A percentile compares a stretch with the other conserved stretches of the same genome.
Conservation (phyloP, 2,329 filamentous ascomycete species). For the Atkinsonella texensis region DNA sequence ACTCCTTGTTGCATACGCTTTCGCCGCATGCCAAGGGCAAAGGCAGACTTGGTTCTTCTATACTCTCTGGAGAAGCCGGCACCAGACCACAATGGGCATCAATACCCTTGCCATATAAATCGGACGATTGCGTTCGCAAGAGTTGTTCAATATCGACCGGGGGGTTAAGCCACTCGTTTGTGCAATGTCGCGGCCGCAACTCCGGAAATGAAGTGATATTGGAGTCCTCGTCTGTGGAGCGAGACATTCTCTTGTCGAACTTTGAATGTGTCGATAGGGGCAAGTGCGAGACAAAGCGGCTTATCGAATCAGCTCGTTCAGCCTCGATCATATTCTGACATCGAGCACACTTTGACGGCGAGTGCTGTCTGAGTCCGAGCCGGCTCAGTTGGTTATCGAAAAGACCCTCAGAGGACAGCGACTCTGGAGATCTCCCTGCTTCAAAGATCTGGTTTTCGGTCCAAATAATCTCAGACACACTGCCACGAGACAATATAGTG, state of each 20-base stretch:
- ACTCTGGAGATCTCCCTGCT: not conserved
- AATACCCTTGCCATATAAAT: slow-evolving; percentile 18
- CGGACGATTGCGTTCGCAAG: slow-evolving; percentile 2
- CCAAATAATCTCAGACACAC: slow-evolving; percentile 21
- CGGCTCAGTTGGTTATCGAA: not conserved
- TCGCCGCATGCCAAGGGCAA: slow-evolving; percentile 8
- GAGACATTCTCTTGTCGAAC: not conserved
- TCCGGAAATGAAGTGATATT: slow-evolving; percentile 24
- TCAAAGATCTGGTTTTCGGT: slow-evolving; percentile 6
- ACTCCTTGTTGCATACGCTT: slow-evolving; percentile 14
- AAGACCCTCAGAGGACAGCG: not conserved
- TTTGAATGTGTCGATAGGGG: not conserved
- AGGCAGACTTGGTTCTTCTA: slow-evolving; percentile 7
- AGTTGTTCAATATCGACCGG: slow-evolving; percentile 10
- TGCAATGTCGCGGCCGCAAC: slow-evolving; percentile 19
- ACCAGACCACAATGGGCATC: slow-evolving; percentile 17
- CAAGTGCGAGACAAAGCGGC: slow-evolving; percentile 1
- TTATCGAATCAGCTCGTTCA: not conserved
- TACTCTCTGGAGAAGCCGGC: slow-evolving; percentile 2
- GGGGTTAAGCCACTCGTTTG: slow-evolving; percentile 20
- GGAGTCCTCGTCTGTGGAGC: slow-evolving; percentile 10
- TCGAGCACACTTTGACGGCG: not conserved
- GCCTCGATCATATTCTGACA: not conserved
- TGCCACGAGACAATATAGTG: slow-evolving; percentile 18
- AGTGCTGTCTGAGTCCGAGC: not conserved